Evolutionary conservation across 257 asterid species (phyloP).

Genomic region (Salvia splendens): DNA sequence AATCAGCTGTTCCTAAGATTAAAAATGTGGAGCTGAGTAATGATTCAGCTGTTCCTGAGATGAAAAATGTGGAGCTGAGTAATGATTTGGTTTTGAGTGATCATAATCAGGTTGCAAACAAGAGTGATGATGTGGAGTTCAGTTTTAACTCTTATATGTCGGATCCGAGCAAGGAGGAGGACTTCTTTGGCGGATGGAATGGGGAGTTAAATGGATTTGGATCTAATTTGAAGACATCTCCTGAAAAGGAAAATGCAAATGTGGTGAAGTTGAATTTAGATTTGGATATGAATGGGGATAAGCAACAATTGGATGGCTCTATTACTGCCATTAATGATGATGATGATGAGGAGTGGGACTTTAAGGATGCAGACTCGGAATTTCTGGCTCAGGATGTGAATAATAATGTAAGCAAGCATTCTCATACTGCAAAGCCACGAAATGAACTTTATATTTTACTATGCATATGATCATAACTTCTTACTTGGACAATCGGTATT

Average conservation of each 20-base stretch:
- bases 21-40: conserved; percentile 27
- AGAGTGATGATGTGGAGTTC: conserved; percentile 36
- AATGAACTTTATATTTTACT: conserved; percentile 21
- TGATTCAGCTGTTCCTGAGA: conserved; percentile 34
- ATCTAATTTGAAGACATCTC: conserved; percentile 26
- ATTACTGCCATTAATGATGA: conserved; percentile 30
- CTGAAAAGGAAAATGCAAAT: conserved; percentile 15
- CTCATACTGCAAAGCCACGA: conserved; percentile 24
- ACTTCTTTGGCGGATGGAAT: conserved; percentile 38
- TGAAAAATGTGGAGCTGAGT: conserved; percentile 32
- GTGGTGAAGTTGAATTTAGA: conserved; percentile 31
- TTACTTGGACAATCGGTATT: conserved; percentile 4
- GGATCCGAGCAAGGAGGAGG: conserved; percentile 30
- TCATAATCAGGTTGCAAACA: conserved; percentile 38
- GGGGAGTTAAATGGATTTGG: conserved; percentile 38
- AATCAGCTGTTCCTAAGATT: conserved; percentile 38
- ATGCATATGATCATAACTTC: conserved; percentile 16
- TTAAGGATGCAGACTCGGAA: conserved; percentile 62
- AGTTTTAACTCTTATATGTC: conserved; percentile 33
- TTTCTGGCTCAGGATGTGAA: conserved; percentile 31
- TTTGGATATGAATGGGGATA: conserved; percentile 35
- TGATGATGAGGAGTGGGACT: conserved; percentile 70
- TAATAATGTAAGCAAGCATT: conserved; percentile 45
- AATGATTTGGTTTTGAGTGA: conserved; percentile 25
- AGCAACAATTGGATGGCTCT: conserved; percentile 18